These are phyloP conservation scores for Oenanthe sinensis DNA, from an alignment of 129 eudicot genomes.

Conservation along the genomic window DNA sequence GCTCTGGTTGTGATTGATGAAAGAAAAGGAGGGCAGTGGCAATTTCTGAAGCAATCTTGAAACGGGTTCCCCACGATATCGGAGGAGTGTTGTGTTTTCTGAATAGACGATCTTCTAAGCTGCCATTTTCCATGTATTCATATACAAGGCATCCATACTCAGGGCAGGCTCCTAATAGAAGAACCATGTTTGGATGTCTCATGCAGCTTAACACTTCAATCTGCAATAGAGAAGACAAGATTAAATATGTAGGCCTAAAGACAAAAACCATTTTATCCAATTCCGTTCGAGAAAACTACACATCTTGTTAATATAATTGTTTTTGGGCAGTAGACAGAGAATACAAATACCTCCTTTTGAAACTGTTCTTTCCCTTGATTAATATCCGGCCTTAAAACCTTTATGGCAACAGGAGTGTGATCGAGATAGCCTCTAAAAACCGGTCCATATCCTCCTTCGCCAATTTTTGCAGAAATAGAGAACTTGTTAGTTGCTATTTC, in stretches of 20 bases:
- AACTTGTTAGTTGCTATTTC: constrained; percentile 48
- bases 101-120: constrained; percentile 56
- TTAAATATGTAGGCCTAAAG: background rate
- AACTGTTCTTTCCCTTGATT: constrained; percentile 53
- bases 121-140: constrained; percentile 58
- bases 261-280: background rate
- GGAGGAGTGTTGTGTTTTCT: constrained; percentile 40
- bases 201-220: constrained; percentile 46
- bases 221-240: constrained; percentile 15
- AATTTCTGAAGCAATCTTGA: constrained; percentile 46
- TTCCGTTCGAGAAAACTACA: background rate
- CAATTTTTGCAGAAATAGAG: constrained; percentile 37
- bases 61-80: constrained; percentile 44
- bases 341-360: constrained; percentile 30
- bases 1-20: constrained; percentile 53
- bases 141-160: constrained; percentile 55
- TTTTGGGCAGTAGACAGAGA: background rate
- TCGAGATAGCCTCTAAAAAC: constrained; percentile 42
- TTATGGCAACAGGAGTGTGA: constrained; percentile 57
- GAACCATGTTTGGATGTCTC: constrained; percentile 66
- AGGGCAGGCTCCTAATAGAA: constrained; percentile 61
- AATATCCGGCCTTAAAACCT: constrained; percentile 43
- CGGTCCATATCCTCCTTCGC: constrained; percentile 68
- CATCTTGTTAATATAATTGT: background rate
- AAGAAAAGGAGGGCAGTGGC: constrained; percentile 58